These are phyloP conservation scores for Quercus suber DNA, from an alignment of 306 rosid species.

Conservation along the genomic window DNA sequence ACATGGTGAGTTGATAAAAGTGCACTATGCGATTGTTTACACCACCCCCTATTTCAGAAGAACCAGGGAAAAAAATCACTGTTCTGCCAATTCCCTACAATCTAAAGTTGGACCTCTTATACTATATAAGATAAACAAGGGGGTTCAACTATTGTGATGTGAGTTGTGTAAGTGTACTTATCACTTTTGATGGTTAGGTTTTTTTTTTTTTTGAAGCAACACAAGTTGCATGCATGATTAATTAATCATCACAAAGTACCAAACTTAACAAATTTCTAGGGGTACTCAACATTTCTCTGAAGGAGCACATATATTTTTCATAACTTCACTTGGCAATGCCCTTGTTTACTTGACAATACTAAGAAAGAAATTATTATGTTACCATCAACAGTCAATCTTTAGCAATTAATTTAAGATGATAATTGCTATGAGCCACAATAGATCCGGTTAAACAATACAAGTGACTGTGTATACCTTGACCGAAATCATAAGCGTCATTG, in stretches of 20 bases:
- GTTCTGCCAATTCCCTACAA: not conserved
- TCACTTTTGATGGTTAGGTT: not conserved
- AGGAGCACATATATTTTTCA: not conserved
- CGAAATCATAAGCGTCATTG: not conserved
- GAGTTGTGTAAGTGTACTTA: not conserved
- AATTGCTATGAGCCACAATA: not conserved
- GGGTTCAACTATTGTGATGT: not conserved
- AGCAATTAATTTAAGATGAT: not conserved
- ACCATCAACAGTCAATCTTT: not conserved
- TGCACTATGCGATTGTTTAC: no score
- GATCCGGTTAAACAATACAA: not conserved
- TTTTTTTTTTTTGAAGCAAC: not conserved
- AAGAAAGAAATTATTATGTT: not conserved
- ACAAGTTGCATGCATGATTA: not conserved
- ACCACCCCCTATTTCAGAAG: not conserved
- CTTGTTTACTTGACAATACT: not conserved
- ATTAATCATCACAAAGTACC: not conserved
- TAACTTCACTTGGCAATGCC: not conserved
- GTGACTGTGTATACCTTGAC: not conserved
- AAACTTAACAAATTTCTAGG: not conserved
- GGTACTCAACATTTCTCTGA: not conserved
- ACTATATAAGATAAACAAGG: not conserved
- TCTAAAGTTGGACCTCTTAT: not conserved
- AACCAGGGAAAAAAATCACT: not conserved
- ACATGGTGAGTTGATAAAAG: no score